These are phyloP conservation scores for Solanum bukasovii DNA, from an alignment of 257 asterid species.

Conservation along the genomic window DNA sequence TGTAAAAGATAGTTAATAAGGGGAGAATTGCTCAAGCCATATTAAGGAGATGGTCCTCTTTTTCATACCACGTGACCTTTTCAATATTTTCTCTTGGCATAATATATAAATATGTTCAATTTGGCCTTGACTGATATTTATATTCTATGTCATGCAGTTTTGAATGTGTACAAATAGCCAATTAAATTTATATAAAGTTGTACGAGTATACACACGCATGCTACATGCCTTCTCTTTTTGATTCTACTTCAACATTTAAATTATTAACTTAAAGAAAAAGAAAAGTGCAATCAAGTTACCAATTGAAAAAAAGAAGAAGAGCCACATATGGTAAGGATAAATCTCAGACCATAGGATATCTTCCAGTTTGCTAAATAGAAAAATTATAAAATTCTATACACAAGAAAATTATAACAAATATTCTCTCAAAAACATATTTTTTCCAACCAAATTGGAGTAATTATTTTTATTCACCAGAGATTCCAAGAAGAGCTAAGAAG, in stretches of 20 bases:
- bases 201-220: neutral
- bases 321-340: neutral
- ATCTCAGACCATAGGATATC: neutral
- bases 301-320: neutral
- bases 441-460: neutral
- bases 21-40: neutral
- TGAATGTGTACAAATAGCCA: no score
- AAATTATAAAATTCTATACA: neutral
- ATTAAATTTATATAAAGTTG: no score
- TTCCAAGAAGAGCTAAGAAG: constrained; percentile 31
- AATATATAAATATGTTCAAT: no score
- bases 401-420: neutral
- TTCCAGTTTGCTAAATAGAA: neutral
- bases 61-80: neutral
- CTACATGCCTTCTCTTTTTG: neutral
- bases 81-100: neutral
- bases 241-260: neutral
- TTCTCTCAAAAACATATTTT: neutral
- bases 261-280: neutral
- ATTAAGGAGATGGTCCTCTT: neutral
- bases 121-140: no score
- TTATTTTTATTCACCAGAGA: neutral
- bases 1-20: no score
- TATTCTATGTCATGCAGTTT: neutral
- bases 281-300: neutral